Base-by-base conservation (phyloP, 352 stramenopile genomes). In the Globisporangium nodosum region DNA sequence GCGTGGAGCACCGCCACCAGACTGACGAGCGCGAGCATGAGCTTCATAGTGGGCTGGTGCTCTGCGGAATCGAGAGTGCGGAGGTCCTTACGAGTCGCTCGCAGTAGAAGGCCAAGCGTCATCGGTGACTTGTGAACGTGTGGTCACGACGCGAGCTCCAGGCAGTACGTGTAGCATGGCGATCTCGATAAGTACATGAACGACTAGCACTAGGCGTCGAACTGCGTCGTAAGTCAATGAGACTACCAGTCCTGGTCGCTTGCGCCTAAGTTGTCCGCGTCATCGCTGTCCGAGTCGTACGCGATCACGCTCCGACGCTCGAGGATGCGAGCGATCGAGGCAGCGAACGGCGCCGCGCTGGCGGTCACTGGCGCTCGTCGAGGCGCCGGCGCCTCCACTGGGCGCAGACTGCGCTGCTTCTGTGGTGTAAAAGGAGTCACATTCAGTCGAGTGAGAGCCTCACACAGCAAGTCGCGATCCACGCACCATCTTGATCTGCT, bases 271-370 rank as follows among this genome's bases (percentile, higher is more conserved):
- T 62, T 52, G 20, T 56, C 42, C 5, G 60, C 67, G 13, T 72
- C 56, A 49, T 53, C 65, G 53, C 71, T 83, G 54, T 88, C 78
- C 3, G 74, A 87, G 31, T 88, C 78, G 66, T 87, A 86, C 18
- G 75, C 76, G 31, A 84, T 85, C 39, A 79, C 59, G 7, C 66
- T 50, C 20, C 78, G 71, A 0, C 76, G 73, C 58, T 88, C 78
- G 49, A 88, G 74, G 37, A 88, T 83, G 12, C 76, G 71, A 5
- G 76, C 74, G 45, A 88, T 88, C 16, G 78, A 86, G 46, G 73
- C 64, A 5, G 74, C 74, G 37, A 88, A 87, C 1, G 74, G 73
- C 1, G 63, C 59, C 0, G 66, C 60, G 7, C 54, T 13, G 39
- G 54, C 59, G 40, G n/a, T 55, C 1, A 52, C 55, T 0, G 30